A percentile compares a stretch with the other conserved stretches of the same genome.
phyloP scores from a whole-genome alignment of 2,329 filamentous ascomycete genomes.

The Xylaria hypoxylon region DNA sequence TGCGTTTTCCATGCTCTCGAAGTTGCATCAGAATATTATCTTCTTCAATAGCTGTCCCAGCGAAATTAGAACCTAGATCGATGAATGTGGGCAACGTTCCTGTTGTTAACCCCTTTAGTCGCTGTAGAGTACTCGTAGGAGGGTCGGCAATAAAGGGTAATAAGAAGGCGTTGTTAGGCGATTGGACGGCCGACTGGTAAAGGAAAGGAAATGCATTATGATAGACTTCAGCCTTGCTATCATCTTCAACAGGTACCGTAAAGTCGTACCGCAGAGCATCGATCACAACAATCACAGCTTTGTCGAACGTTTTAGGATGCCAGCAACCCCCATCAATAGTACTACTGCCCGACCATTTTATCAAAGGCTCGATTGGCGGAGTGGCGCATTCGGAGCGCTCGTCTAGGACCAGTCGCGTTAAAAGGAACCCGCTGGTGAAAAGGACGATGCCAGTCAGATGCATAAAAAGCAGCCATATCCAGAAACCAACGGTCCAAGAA shows the following conservation, averaged over 20 bases:
- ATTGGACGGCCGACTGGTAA: constrained; percentile 80
- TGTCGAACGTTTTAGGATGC: constrained; percentile 94
- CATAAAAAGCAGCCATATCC: constrained; percentile 76
- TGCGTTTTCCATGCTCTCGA: constrained; percentile 72
- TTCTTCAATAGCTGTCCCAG: constrained; percentile 94
- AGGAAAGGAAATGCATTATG: constrained; percentile 90
- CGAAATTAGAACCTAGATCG: constrained; percentile 94
- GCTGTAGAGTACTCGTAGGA: constrained; percentile 90
- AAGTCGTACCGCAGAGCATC: constrained; percentile 98
- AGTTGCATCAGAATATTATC: constrained; percentile 80
- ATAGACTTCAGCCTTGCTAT: constrained; percentile 70
- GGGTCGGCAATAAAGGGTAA: constrained; percentile 97
- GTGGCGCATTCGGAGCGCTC: constrained; percentile 77
- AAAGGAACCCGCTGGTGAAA: constrained; percentile 93
- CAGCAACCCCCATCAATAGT: constrained; percentile 80
- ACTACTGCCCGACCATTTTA: constrained; percentile 56
- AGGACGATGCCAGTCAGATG: constrained; percentile 87
- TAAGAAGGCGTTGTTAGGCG: constrained; percentile 86
- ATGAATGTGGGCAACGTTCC: constrained; percentile 95
- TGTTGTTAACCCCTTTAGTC: constrained; percentile 93
- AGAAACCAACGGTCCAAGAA: constrained; percentile 73
- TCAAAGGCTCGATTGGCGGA: constrained; percentile 71
- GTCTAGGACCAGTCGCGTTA: constrained; percentile 84
- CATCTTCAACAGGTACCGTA: constrained; percentile 78
- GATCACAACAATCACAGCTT: constrained; percentile 88